Conservation (phyloP, 2,329 filamentous ascomycete genomes). For the Plectosphaerella sp. region DNA sequence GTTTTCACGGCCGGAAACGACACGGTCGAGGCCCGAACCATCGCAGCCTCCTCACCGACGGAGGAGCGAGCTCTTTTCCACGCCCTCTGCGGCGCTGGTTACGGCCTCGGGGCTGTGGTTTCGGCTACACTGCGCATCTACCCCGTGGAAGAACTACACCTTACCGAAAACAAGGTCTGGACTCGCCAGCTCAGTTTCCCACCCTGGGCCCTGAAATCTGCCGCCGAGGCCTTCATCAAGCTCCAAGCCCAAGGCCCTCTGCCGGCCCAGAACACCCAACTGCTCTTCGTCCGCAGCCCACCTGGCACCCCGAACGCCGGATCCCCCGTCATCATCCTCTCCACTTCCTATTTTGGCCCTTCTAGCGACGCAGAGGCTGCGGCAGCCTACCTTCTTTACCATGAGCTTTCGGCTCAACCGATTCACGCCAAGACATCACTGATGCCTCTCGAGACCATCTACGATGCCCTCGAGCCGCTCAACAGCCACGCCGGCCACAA, state of each 20-base stretch:
- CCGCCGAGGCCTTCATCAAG: slow-evolving; percentile 14
- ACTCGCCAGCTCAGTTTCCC: slow-evolving; percentile 23
- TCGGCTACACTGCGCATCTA: slow-evolving; percentile 18
- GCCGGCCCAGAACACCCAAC: slow-evolving; percentile 7
- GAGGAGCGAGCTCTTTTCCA: slow-evolving; percentile 23
- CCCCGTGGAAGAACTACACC: slow-evolving; percentile 16
- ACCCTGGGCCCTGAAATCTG: slow-evolving; percentile 12
- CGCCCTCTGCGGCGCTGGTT: slow-evolving; percentile 26
- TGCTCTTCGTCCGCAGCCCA: slow-evolving; percentile 22
- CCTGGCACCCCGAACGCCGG: slow-evolving; percentile 21
- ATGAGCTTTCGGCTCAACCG: slow-evolving; percentile 11
- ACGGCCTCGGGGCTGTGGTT: slow-evolving; percentile 26
- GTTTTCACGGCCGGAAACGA: slow-evolving; percentile 18
- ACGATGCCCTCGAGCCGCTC: slow-evolving; percentile 14
- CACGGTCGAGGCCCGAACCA: slow-evolving; percentile 3
- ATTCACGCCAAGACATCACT: slow-evolving; percentile 16
- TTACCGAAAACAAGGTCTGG: slow-evolving; percentile 25
- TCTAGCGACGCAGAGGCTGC: slow-evolving; percentile 16
- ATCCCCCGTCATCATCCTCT: slow-evolving; percentile 20
- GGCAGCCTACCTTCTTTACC: slow-evolving; percentile 11
- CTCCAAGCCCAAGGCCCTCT: slow-evolving; percentile 10
- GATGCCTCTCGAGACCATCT: slow-evolving; percentile 14
- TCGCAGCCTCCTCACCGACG: slow-evolving; percentile 11
- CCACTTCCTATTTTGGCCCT: slow-evolving; percentile 17
- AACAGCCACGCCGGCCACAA: slow-evolving; percentile 25